phyloP scores from a whole-genome alignment of 2,329 filamentous ascomycete species.

The Aspergillus fructus region DNA sequence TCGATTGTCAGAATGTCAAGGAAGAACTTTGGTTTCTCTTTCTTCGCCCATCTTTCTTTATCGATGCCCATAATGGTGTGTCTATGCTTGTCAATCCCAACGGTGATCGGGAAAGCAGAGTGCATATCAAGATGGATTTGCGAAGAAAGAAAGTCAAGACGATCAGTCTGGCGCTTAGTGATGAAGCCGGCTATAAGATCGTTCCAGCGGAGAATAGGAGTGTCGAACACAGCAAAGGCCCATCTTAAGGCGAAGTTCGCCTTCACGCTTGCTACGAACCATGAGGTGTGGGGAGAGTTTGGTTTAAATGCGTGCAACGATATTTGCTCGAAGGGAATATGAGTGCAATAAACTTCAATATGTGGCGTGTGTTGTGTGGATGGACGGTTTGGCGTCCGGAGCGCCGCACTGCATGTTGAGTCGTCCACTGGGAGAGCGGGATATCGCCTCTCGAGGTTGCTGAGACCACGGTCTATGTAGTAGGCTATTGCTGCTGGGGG shows the following conservation, averaged over 20 bases:
- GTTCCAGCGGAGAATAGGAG: constrained; percentile 18
- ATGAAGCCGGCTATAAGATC: constrained; percentile 20
- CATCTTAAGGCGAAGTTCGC: constrained; percentile 22
- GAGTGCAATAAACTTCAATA: constrained; percentile 27
- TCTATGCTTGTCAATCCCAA: no score
- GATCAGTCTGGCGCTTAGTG: neutral
- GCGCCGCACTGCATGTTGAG: constrained; percentile 19
- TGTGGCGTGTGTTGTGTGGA: constrained; percentile 22
- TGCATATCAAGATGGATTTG: no score
- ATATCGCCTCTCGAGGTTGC: constrained; percentile 27
- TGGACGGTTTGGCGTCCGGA: constrained; percentile 17
- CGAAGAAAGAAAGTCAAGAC: no score
- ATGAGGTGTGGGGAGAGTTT: neutral
- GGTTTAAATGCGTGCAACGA: neutral
- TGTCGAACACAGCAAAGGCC: constrained; percentile 22
- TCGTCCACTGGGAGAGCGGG: constrained; percentile 17
- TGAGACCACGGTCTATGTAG: constrained; percentile 22
- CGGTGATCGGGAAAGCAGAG: no score
- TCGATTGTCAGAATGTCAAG: constrained; percentile 22
- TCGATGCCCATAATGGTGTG: no score
- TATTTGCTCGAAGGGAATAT: constrained; percentile 13
- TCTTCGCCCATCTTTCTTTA: neutral
- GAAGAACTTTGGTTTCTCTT: constrained; percentile 14
- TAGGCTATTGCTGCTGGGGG: constrained; percentile 17
- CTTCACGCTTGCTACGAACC: neutral